Evolutionary conservation across 2,329 filamentous ascomycete genomes (phyloP).

Genomic region (Colletotrichum caudatum): DNA sequence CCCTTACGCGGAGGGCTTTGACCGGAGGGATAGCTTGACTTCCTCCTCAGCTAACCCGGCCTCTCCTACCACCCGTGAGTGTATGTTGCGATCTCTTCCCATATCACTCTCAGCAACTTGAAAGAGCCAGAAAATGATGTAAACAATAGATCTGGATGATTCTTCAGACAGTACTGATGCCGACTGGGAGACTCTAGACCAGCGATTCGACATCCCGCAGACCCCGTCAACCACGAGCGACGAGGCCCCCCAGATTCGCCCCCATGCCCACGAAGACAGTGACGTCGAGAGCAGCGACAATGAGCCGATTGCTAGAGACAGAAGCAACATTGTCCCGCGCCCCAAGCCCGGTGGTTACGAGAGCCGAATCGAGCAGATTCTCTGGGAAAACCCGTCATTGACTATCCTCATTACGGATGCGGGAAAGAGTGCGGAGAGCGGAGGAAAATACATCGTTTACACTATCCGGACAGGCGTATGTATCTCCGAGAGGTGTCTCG

Average conservation of each 20-base stretch:
- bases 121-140: conserved; percentile 51
- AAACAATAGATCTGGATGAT: conserved; percentile 53
- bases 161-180: conserved; percentile 55
- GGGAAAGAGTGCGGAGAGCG: conserved; percentile 93
- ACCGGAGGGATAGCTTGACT: conserved; percentile 83
- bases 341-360: conserved; percentile 89
- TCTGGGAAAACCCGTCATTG: conserved; percentile 93
- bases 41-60: conserved; percentile 75
- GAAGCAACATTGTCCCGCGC: conserved; percentile 62
- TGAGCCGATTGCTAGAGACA: conserved; percentile 50
- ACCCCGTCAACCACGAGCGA: conserved; percentile 79
- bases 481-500: conserved; percentile 33
- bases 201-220: conserved; percentile 74
- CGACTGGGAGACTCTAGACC: conserved; percentile 61
- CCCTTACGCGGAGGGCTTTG: conserved; percentile 91
- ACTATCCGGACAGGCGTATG: conserved; percentile 93
- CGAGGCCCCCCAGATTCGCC: conserved; percentile 67
- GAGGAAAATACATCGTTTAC: conserved; percentile 95
- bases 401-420: conserved; percentile 94
- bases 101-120: conserved; percentile 10
- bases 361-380: conserved; percentile 95
- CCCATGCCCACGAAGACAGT: conserved; percentile 52
- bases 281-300: conserved; percentile 64
- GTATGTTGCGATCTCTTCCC: conserved; percentile 44
- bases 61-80: conserved; percentile 68